Evolutionary conservation across 768 basidiomycete genomes (phyloP).

Genomic region (Leccinum barrowsii): DNA sequence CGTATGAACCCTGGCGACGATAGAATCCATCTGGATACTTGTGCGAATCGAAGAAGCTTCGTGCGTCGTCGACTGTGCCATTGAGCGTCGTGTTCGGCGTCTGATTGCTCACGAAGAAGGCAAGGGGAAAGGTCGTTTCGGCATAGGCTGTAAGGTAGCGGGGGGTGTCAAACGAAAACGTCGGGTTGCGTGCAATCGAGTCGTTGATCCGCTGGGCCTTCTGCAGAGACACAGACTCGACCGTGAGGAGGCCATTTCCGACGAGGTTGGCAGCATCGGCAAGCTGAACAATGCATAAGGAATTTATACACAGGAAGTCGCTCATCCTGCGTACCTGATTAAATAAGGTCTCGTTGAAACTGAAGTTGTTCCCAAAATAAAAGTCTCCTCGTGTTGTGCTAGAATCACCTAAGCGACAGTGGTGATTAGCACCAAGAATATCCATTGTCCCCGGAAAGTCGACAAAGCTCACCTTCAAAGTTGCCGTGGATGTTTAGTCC

Average conservation of each 20-base stretch:
- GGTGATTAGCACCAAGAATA: background rate
- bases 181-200: conserved; percentile 25
- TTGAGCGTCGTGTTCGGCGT: conserved; percentile 17
- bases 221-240: conserved; percentile 21
- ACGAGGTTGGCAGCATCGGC: conserved; percentile 15
- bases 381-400: conserved; percentile 24
- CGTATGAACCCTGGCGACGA: conserved; percentile 18
- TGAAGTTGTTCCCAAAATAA: conserved; percentile 25
- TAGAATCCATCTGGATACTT: conserved; percentile 17
- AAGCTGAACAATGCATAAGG: conserved; percentile 9
- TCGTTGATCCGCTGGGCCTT: conserved; percentile 24
- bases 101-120: conserved; percentile 25
- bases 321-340: conserved; percentile 9
- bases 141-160: conserved; percentile 20
- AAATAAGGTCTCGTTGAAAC: conserved; percentile 27
- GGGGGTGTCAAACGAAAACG: conserved; percentile 19
- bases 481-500: conserved; percentile 24
- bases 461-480: conserved; percentile 17
- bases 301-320: background rate
- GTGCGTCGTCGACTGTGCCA: conserved; percentile 12
- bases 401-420: conserved; percentile 15
- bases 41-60: conserved; percentile 19
- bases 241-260: conserved; percentile 15
- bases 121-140: conserved; percentile 21
- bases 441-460: background rate